Evolutionary conservation across 2,329 filamentous ascomycete genomes (phyloP).

Genomic region (Orbilia brochopaga): DNA sequence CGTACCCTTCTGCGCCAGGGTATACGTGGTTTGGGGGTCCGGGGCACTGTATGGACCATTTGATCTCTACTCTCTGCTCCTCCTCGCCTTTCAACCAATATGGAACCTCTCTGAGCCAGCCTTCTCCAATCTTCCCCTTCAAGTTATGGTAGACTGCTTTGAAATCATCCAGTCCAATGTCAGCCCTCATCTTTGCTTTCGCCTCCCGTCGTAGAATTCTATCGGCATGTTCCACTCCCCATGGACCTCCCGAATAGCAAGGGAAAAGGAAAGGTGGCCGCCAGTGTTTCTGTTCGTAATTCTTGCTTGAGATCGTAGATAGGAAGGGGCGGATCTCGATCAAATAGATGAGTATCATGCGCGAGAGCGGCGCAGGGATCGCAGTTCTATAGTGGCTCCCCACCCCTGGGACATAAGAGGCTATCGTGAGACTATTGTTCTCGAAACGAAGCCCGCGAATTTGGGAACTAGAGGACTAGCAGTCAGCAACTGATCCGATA

Average conservation of each 20-base stretch:
- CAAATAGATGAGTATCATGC: slow-evolving; percentile 31
- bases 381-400: slow-evolving; percentile 20
- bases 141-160: slow-evolving; percentile 27
- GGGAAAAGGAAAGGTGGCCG: slow-evolving; percentile 33
- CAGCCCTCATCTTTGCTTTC: slow-evolving; percentile 8
- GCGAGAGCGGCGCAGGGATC: slow-evolving; percentile 35
- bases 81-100: neutral
- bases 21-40: slow-evolving; percentile 5
- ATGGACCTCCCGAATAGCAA: slow-evolving; percentile 13
- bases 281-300: slow-evolving; percentile 16
- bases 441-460: slow-evolving; percentile 38
- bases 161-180: slow-evolving; percentile 24
- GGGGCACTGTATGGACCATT: slow-evolving; percentile 13
- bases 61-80: slow-evolving; percentile 11
- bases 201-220: slow-evolving; percentile 22
- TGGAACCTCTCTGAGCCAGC: slow-evolving; percentile 25
- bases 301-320: slow-evolving; percentile 6
- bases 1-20: slow-evolving; percentile 16
- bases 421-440: slow-evolving; percentile 23
- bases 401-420: neutral
- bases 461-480: neutral
- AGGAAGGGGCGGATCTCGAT: slow-evolving; percentile 36
- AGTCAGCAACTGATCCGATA: neutral
- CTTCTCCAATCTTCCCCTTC: slow-evolving; percentile 16
- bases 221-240: slow-evolving; percentile 23